phyloP scores from a whole-genome alignment of 2,329 filamentous ascomycete species.

The Penicillium sp. region DNA sequence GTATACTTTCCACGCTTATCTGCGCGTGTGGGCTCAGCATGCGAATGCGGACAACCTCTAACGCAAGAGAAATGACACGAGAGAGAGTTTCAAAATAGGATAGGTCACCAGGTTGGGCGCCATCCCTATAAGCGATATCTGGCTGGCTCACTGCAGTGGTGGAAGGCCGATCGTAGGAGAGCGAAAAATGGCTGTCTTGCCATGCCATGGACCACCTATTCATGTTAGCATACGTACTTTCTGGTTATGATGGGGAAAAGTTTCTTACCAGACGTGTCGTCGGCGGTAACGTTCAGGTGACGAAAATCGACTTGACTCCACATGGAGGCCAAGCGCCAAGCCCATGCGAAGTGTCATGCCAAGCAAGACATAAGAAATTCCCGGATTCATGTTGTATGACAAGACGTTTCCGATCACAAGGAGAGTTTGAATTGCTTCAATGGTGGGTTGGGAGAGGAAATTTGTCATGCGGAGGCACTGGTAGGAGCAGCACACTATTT shows the following conservation, averaged over 20 bases:
- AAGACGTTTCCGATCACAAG: constrained; percentile 55
- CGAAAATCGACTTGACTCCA: constrained; percentile 48
- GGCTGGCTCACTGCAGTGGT: constrained; percentile 48
- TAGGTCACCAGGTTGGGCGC: constrained; percentile 42
- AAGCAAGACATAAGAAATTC: constrained; percentile 54
- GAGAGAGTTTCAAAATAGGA: constrained; percentile 53
- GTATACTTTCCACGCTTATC: constrained; percentile 48
- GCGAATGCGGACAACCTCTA: constrained; percentile 53
- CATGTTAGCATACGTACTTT: not conserved
- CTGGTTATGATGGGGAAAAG: not conserved
- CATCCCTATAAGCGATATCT: constrained; percentile 43
- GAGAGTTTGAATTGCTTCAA: constrained; percentile 55
- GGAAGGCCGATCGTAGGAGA: constrained; percentile 54
- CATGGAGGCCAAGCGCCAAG: constrained; percentile 52
- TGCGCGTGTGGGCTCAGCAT: constrained; percentile 47
- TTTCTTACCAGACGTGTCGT: constrained; percentile 37
- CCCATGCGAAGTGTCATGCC: constrained; percentile 54
- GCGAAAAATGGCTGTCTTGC: constrained; percentile 56
- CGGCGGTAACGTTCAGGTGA: constrained; percentile 41
- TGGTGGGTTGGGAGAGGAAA: constrained; percentile 53
- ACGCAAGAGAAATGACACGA: constrained; percentile 44
- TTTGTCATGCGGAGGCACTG: constrained; percentile 57
- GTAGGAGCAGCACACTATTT: constrained; percentile 53
- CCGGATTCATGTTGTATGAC: constrained; percentile 57
- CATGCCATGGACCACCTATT: constrained; percentile 54